Evolutionary conservation across 2,329 filamentous ascomycete genomes (phyloP), one percentile per base, ranked within the genome.

Genomic region (Colletotrichum acutatum): DNA sequence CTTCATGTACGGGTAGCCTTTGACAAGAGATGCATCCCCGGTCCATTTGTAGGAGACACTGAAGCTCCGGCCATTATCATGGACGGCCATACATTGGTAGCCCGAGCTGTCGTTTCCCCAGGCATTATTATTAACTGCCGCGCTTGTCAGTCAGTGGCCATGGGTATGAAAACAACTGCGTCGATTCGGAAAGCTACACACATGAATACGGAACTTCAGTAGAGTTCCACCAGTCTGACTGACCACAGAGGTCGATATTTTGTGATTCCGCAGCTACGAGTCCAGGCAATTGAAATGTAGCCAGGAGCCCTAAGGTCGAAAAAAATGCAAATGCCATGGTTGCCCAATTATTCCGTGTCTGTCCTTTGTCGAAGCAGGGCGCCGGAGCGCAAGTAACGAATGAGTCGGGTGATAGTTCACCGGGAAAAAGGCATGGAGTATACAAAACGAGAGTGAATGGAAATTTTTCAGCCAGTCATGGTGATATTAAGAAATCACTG

Each of bases 51-150:
- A 73, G 54, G 46, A 54, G n/a, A 73, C 71, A 5, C 61, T 63
- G 26, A 71, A 71, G 56, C 66, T 71, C n/a, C 61, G 42, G 30
- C 71, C 71, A 28, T 61, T 34, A 16, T 73, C 71, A 57, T 73
- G 71, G 46, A 71, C 67, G 34, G 60, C 52, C 32, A 73, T 56
- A 57, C 71, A 73, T 57, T 73, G 71, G 34, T 73, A 73, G 5
- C 71, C 71, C 8, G 71, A 73, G 54, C 71, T 73, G 30, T 73
- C 71, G 46, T 73, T 73, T 16, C 71, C 71, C 71, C 71, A 73
- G 26, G 71, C 71, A 61, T 73, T 73, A 49, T 73, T 73, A 32
- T 73, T 73, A 53, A 73, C 71, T 73, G 28, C 26, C 0, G 46
- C 8, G 46, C 12, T 19, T 46, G 60, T 66, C 28, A 73, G 61